Conservation (phyloP, 352 stramenopile genomes). For the Aphanomyces stellatus region DNA sequence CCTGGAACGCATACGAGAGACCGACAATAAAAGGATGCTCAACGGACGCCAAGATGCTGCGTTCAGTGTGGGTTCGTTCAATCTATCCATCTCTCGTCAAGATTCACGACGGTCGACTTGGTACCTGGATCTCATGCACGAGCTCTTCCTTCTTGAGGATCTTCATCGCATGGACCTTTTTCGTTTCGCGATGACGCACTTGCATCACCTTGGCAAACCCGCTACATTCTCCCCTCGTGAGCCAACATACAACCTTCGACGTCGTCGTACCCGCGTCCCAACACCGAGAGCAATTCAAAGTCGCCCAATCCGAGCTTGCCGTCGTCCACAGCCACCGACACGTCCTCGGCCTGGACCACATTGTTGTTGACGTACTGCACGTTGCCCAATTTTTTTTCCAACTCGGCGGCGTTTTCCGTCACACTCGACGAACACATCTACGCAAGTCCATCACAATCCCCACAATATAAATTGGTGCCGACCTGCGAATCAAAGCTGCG, state of each 20-base stretch:
- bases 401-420: neutral
- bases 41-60: conserved; percentile 91
- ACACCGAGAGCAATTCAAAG: conserved; percentile 69
- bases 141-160: conserved; percentile 91
- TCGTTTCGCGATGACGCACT: conserved; percentile 43
- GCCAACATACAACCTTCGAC: neutral
- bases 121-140: conserved; percentile 28
- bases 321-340: too few species aligned
- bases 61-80: neutral
- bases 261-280: conserved; percentile 24
- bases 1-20: conserved; percentile 97
- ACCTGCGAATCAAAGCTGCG: conserved; percentile 16
- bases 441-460: too few species aligned
- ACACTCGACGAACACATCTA: too few species aligned
- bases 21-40: conserved; percentile 97
- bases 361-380: neutral
- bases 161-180: conserved; percentile 77
- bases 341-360: too few species aligned
- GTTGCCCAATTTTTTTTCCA: neutral
- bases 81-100: neutral
- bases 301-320: conserved; percentile 28
- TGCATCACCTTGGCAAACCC: conserved; percentile 16
- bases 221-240: neutral
- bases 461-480: neutral
- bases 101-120: too few species aligned